These are phyloP conservation scores for Tolypocladium album DNA, from an alignment of 2,329 filamentous ascomycete species.

Conservation along the genomic window DNA sequence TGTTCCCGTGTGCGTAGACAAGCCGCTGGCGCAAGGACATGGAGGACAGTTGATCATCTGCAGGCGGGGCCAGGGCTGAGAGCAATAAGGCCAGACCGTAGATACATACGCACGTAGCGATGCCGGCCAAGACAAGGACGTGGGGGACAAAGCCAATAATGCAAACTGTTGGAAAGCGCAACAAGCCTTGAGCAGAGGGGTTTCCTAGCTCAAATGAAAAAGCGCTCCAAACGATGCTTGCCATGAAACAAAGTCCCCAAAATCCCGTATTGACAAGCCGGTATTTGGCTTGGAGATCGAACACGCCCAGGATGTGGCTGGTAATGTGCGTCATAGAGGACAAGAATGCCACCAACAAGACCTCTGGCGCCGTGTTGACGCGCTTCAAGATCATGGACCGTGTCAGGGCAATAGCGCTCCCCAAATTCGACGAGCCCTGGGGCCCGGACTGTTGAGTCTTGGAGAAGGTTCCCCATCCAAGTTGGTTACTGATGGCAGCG, in stretches of 20 bases:
- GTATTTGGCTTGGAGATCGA: slow-evolving; percentile 67
- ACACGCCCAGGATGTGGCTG: slow-evolving; percentile 71
- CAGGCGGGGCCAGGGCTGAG: slow-evolving; percentile 42
- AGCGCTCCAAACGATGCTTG: slow-evolving; percentile 69
- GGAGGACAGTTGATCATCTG: slow-evolving; percentile 12
- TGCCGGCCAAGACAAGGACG: slow-evolving; percentile 74
- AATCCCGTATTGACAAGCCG: slow-evolving; percentile 80
- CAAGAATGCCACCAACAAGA: slow-evolving; percentile 77
- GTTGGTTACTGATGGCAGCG: slow-evolving; percentile 69
- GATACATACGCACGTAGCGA: slow-evolving; percentile 63
- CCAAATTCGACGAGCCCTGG: slow-evolving; percentile 9
- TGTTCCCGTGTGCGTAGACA: slow-evolving; percentile 65
- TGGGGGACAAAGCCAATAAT: slow-evolving; percentile 94
- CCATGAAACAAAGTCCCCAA: slow-evolving; percentile 88
- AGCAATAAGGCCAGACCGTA: slow-evolving; percentile 68
- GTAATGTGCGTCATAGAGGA: slow-evolving; percentile 81
- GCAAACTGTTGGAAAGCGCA: slow-evolving; percentile 87
- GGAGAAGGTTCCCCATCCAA: slow-evolving; percentile 58
- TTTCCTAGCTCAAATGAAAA: slow-evolving; percentile 51
- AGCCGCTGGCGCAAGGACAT: slow-evolving; percentile 50
- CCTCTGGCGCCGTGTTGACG: slow-evolving; percentile 82
- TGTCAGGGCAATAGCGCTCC: slow-evolving; percentile 36
- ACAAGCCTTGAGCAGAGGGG: slow-evolving; percentile 50
- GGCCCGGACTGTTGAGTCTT: slow-evolving; percentile 30
- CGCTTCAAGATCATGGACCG: slow-evolving; percentile 61